Conservation (phyloP, 2,329 filamentous ascomycete species). For the Cytospora schulzeri region DNA sequence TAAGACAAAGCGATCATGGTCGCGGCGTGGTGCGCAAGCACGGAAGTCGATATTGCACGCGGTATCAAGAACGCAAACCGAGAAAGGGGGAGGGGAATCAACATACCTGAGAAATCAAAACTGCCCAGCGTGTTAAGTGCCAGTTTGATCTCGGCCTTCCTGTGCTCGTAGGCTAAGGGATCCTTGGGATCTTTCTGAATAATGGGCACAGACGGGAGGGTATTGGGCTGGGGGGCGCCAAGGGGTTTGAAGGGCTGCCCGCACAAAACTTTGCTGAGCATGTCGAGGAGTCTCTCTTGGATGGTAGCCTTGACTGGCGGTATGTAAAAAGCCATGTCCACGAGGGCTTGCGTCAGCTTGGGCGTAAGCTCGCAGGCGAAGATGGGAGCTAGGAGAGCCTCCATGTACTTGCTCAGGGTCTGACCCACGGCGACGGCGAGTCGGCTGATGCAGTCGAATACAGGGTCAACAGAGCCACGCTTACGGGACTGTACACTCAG, state of each 20-base stretch:
- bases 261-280: constrained; percentile 91
- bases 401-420: constrained; percentile 97
- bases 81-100: neutral
- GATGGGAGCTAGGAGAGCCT: constrained; percentile 90
- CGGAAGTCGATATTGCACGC: neutral
- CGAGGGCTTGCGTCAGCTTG: constrained; percentile 89
- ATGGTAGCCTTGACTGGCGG: constrained; percentile 91
- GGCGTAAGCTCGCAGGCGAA: constrained; percentile 95
- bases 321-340: constrained; percentile 99
- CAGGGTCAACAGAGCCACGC: constrained; percentile 69
- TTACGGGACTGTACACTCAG: constrained; percentile 76
- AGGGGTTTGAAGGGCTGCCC: constrained; percentile 90
- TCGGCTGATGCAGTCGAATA: constrained; percentile 97
- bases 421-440: constrained; percentile 93
- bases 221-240: constrained; percentile 82
- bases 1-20: neutral
- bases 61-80: neutral
- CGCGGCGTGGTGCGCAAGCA: too few relatives aligned
- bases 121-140: constrained; percentile 95
- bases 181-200: constrained; percentile 88
- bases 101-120: constrained; percentile 80
- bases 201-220: constrained; percentile 77
- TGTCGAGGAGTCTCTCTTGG: constrained; percentile 89
- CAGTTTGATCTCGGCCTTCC: constrained; percentile 86
- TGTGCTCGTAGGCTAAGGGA: constrained; percentile 74